Evolutionary conservation across 2,329 filamentous ascomycete species (phyloP), one percentile per base, ranked within the genome.

Genomic region (Xylaria sp.): DNA sequence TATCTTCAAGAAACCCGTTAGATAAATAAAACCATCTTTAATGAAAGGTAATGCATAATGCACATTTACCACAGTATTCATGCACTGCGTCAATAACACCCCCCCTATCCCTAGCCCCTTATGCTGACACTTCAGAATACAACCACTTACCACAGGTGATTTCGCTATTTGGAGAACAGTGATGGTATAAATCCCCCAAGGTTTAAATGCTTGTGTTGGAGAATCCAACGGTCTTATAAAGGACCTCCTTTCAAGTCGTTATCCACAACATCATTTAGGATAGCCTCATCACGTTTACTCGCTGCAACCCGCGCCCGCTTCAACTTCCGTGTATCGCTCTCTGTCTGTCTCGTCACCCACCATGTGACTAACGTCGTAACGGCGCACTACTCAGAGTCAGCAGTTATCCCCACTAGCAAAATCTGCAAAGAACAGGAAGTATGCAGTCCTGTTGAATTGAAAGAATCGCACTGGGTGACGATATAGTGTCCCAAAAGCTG

Each of bases 261-360:
- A 66, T 79, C 76, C n/a, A 80, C 78, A 27, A 84, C 77, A 72
- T 83, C 81, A 59, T 82, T 79, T 68, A 84, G 70, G 4, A 84
- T 78, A 0, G 79, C 76, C 69, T 82, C 76, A 0, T 79, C 78
- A 17, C 76, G 76, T 69, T 78, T 80, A 44, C 79, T 77, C 1
- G 83, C 82, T 11, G 73, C 76, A 3, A 83, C 66, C 49, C 80
- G 79, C 10, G 79, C 79, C 29, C 78, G 70, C 74, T 84, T 84
- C 53, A 83, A 69, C 61, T 73, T 77, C 20, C 83, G 76, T 22
- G 82, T 85, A 33, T 84, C 80, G 2, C 76, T 72, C 69, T 84
- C 83, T 1, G 81, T 82, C 42, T 78, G 74, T 45, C 79, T 70
- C 1, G 81, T 85, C 9, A 81, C 76, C 77, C 79, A 82, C 83